A percentile compares a stretch with the other conserved stretches of the same genome.
phyloP scores from a whole-genome alignment of 2,329 filamentous ascomycete species.

The Lasiodiplodia theobromae region DNA sequence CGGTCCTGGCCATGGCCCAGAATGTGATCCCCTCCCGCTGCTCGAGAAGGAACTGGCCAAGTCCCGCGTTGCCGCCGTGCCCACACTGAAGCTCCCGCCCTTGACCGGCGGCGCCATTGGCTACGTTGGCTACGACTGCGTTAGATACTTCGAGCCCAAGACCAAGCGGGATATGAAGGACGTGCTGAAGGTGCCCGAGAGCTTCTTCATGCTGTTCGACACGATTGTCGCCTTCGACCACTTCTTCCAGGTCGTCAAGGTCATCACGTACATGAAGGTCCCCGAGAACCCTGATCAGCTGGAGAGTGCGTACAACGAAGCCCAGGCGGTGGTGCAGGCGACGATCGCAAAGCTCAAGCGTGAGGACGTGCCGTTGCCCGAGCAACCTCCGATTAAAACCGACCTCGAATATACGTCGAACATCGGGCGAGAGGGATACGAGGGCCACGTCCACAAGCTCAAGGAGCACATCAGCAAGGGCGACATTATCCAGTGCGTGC shows the following conservation, averaged over 20 bases:
- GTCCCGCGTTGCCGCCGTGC: slow-evolving; percentile 81
- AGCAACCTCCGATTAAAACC: slow-evolving; percentile 74
- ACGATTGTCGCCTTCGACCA: slow-evolving; percentile 94
- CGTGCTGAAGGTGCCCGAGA: slow-evolving; percentile 86
- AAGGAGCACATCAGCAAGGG: slow-evolving; percentile 91
- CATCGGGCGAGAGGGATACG: slow-evolving; percentile 87
- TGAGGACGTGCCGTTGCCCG: slow-evolving; percentile 77
- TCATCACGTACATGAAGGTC: slow-evolving; percentile 88
- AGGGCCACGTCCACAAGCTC: slow-evolving; percentile 81
- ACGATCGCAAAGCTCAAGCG: slow-evolving; percentile 76
- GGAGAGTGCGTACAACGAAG: slow-evolving; percentile 72
- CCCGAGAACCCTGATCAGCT: slow-evolving; percentile 62
- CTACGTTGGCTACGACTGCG: slow-evolving; percentile 97
- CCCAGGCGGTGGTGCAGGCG: slow-evolving; percentile 67
- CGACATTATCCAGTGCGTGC: slow-evolving; percentile 97
- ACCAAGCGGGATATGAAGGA: slow-evolving; percentile 90
- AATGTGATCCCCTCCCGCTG: slow-evolving; percentile 80
- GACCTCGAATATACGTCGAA: slow-evolving; percentile 88
- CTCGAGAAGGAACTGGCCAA: slow-evolving; percentile 82
- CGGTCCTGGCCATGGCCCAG: slow-evolving; percentile 84
- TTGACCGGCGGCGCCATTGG: slow-evolving; percentile 92
- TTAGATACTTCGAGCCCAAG: slow-evolving; percentile 97
- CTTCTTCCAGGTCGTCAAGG: slow-evolving; percentile 90
- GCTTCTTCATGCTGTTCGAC: slow-evolving; percentile 95
- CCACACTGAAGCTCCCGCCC: slow-evolving; percentile 81